Base-by-base conservation (phyloP, 1,139 yeast species). In the Trichomonascaceae sp. region DNA sequence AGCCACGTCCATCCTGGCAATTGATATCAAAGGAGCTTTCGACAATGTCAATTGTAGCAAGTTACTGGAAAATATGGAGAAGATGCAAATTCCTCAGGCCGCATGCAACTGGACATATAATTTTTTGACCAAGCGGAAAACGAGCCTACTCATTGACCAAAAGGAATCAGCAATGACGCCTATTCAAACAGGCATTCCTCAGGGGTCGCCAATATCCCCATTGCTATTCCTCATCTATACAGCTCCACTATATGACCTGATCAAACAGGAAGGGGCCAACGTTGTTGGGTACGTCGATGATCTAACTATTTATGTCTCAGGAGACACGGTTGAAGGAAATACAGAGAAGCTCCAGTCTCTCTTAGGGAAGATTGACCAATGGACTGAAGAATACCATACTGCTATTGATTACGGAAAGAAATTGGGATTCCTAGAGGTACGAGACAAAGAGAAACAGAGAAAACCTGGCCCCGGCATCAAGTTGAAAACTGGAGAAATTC, bases 141-240 rank as follows among this genome's bases (percentile, higher is more conserved):
- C 54, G 4, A 36, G 39, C 18, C 19, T 50, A 8, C 18, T 45
- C 10, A 27, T 51, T 10, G 55, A 54, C 46, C 36, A 52, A 10
- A 43, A 47, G 45, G n/a, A 20, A 20, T 5, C 43, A 10, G 24
- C 30, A 10, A 22, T 15, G 10, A 7, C 46, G 43, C 17, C 39
- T 8, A 20, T 55, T 8, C 27, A 39, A 19, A 56, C 55, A 1
- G 61, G 61, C 17, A 59, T 59, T 38, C 61, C 61, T 1, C 61
- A 58, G 32, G 61, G 60, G 9, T 58, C 59, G n/a, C 61, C 62
- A 5, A 53, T 57, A 9, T 60, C 61, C 7, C 61, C 60, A 6
- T 43, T 59, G 47, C 50, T 59, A 19, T 58, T 60, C 32, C 47
- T 59, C 30, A 45, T 60, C 9, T 59, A 59, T 50, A 53, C 62